phyloP scores from a whole-genome alignment of 192 early-diverging fungal genomes.

The Oehlia diaphana region DNA sequence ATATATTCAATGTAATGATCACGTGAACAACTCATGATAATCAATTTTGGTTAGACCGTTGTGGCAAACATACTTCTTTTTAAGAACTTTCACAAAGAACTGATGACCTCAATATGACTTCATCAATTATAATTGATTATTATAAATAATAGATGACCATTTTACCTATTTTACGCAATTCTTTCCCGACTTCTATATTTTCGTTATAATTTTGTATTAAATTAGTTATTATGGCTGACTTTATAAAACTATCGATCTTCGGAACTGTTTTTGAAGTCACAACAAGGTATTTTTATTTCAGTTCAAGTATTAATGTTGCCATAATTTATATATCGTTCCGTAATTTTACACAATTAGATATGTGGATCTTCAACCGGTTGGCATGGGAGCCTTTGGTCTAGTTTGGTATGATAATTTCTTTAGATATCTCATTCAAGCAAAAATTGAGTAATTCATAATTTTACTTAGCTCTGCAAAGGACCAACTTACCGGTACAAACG shows the following conservation, averaged over 20 bases:
- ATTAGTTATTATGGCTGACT: conserved; percentile 36
- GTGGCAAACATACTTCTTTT: too few species aligned
- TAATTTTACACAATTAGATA: conserved; percentile 55
- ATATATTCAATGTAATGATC: too few species aligned
- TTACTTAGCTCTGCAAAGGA: conserved; percentile 83
- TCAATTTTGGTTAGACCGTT: too few species aligned
- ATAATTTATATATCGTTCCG: background rate
- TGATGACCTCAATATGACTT: too few species aligned
- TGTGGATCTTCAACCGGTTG: conserved; percentile 89
- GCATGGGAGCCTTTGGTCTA: conserved; percentile 97
- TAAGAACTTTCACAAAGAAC: too few species aligned
- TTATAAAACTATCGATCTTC: conserved; percentile 76
- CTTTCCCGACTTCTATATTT: too few species aligned
- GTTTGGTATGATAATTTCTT: conserved; percentile 73
- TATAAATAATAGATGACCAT: too few species aligned
- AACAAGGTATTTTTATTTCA: conserved; percentile 45
- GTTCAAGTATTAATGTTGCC: background rate
- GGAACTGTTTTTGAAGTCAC: conserved; percentile 86
- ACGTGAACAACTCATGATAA: too few species aligned
- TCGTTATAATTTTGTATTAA: background rate
- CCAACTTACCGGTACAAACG: conserved; percentile 76
- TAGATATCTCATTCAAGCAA: background rate
- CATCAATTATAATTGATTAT: too few species aligned
- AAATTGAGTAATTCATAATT: background rate
- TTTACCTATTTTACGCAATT: too few species aligned